A percentile compares a stretch with the other conserved stretches of the same genome.
Evolutionary conservation across 2,329 filamentous ascomycete species (phyloP).

Genomic region (Drechslerella stenobrocha): DNA sequence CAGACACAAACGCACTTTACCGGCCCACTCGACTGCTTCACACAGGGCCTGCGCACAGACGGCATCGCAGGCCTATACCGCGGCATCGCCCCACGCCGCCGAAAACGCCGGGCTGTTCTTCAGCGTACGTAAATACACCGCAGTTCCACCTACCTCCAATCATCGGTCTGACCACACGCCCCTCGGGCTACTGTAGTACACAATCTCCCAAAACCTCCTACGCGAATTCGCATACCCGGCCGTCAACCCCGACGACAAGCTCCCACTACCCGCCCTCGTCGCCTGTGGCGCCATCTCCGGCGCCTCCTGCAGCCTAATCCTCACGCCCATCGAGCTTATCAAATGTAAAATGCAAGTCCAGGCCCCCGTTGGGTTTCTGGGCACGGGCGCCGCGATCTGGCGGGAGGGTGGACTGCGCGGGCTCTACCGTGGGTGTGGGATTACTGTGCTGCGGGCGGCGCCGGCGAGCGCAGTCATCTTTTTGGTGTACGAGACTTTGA

Average conservation of each 20-base stretch:
- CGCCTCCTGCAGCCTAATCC: slow-evolving; percentile 82
- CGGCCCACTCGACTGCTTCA: slow-evolving; percentile 90
- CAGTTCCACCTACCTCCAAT: not conserved
- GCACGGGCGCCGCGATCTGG: slow-evolving; percentile 76
- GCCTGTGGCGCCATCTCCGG: slow-evolving; percentile 83
- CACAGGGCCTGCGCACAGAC: slow-evolving; percentile 76
- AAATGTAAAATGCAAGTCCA: slow-evolving; percentile 97
- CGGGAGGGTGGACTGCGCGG: slow-evolving; percentile 77
- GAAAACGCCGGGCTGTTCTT: slow-evolving; percentile 93
- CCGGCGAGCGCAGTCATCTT: slow-evolving; percentile 99
- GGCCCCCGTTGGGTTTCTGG: slow-evolving; percentile 68
- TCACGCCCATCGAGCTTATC: slow-evolving; percentile 94
- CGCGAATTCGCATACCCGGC: slow-evolving; percentile 66
- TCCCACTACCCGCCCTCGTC: slow-evolving; percentile 76
- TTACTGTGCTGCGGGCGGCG: slow-evolving; percentile 82
- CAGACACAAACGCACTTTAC: slow-evolving; percentile 91
- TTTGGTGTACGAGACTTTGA: slow-evolving; percentile 86
- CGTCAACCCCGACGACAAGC: slow-evolving; percentile 62
- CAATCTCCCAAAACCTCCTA: slow-evolving; percentile 62
- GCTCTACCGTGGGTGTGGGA: slow-evolving; percentile 90
- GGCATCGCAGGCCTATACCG: slow-evolving; percentile 84
- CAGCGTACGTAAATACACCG: slow-evolving; percentile 70
- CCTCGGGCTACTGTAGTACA: slow-evolving; percentile 56
- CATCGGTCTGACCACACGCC: not conserved
- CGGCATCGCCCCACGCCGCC: slow-evolving; percentile 87